Percentiles rank a stretch among this genome's conserved stretches.
Evolutionary conservation across 306 rosid species (phyloP).

Genomic region (Carpinus viminea): DNA sequence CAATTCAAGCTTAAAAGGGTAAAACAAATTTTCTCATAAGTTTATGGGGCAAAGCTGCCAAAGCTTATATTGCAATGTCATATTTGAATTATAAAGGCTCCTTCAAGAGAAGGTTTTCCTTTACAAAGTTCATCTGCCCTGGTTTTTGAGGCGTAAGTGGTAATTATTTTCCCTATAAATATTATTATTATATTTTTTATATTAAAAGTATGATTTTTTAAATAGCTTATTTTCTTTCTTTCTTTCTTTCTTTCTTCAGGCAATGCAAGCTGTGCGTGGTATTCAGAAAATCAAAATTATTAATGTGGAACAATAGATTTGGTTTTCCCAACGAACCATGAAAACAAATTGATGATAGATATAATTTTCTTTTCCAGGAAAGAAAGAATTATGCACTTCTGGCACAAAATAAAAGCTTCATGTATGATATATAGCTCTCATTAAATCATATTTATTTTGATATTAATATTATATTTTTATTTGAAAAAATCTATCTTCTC

Average conservation of each 20-base stretch:
- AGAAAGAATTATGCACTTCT: no score
- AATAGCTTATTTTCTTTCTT: neutral
- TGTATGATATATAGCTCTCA: no score
- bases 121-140: neutral
- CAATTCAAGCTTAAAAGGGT: neutral
- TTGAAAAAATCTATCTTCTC: no score
- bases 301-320: conserved; percentile 21
- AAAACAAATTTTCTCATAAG: neutral
- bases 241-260: conserved; percentile 35
- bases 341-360: neutral
- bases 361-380: no score
- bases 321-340: neutral
- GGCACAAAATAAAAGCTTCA: no score
- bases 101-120: neutral
- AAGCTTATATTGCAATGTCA: neutral
- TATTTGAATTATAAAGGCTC: neutral
- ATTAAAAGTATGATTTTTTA: neutral
- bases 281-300: conserved; percentile 18
- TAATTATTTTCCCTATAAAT: neutral
- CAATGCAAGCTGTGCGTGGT: conserved; percentile 36
- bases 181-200: no score
- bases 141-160: neutral
- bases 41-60: neutral
- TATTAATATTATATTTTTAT: no score
- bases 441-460: no score